phyloP scores from a whole-genome alignment of 2,329 filamentous ascomycete genomes.

The Blastomyces silverae region DNA sequence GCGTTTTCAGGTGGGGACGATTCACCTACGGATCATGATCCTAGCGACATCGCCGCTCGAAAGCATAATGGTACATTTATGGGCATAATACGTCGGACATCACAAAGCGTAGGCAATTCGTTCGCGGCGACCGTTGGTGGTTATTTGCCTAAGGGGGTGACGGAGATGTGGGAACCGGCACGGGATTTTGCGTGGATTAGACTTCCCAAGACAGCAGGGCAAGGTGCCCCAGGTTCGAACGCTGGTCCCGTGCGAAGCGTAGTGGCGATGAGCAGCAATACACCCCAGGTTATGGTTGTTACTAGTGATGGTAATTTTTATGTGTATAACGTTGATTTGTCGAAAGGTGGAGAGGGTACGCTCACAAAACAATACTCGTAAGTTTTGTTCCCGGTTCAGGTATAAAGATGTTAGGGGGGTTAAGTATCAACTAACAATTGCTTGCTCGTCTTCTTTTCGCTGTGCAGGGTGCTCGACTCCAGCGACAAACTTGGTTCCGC shows the following conservation, averaged over 20 bases:
- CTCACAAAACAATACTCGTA: constrained; percentile 90
- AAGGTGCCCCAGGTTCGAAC: constrained; percentile 31
- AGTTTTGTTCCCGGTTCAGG: constrained; percentile 38
- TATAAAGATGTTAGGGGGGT: background rate
- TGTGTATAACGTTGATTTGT: constrained; percentile 91
- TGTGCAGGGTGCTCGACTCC: constrained; percentile 38
- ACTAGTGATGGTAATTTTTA: constrained; percentile 94
- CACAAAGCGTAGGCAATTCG: constrained; percentile 82
- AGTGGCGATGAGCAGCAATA: constrained; percentile 94
- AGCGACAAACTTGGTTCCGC: constrained; percentile 39
- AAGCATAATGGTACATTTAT: constrained; percentile 69
- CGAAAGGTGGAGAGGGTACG: constrained; percentile 86
- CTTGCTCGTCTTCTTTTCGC: constrained; percentile 5
- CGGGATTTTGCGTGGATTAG: constrained; percentile 97
- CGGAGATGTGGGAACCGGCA: constrained; percentile 94
- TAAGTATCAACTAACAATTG: background rate
- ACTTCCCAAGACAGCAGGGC: constrained; percentile 58
- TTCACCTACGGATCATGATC: constrained; percentile 27
- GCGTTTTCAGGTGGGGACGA: constrained; percentile 30
- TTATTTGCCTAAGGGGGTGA: constrained; percentile 86
- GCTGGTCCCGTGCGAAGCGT: constrained; percentile 67
- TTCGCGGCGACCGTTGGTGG: constrained; percentile 84
- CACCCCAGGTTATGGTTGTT: constrained; percentile 95
- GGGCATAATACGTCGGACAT: constrained; percentile 87
- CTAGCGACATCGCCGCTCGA: constrained; percentile 34